phyloP scores from a whole-genome alignment of 106 monocot species.

The Allium cepa region DNA sequence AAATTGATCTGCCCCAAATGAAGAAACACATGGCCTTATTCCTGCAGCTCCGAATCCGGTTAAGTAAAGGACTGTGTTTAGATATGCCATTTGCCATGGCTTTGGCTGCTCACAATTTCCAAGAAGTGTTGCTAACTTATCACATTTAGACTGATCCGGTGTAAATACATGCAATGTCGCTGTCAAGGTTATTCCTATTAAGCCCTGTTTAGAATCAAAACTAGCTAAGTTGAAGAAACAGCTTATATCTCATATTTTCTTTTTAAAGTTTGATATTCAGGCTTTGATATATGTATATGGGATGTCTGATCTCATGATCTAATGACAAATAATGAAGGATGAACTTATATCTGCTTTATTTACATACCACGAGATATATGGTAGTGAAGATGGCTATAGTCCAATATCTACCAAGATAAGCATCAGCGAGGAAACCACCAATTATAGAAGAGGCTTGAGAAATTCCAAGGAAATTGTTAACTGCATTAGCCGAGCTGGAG shows the following conservation, averaged over 20 bases:
- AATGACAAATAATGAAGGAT: too few species aligned
- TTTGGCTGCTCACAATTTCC: slow-evolving; percentile 71
- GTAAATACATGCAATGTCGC: slow-evolving; percentile 49
- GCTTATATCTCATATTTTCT: too few species aligned
- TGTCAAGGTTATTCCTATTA: slow-evolving; percentile 64
- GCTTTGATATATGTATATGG: too few species aligned
- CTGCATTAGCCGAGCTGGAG: slow-evolving; percentile 62
- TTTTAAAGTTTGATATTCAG: too few species aligned
- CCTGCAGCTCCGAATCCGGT: slow-evolving; percentile 88
- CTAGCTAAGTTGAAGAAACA: too few species aligned
- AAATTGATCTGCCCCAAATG: slow-evolving; percentile 95
- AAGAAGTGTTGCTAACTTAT: slow-evolving; percentile 56
- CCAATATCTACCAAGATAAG: slow-evolving; percentile 97
- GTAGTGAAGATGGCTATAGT: slow-evolving; percentile 90
- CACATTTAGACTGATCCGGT: slow-evolving; percentile 58
- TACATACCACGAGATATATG: slow-evolving; percentile 71
- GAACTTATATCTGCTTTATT: too few species aligned
- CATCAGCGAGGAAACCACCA: slow-evolving; percentile 91
- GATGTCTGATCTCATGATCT: too few species aligned
- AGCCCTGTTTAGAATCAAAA: slow-evolving; percentile 26
- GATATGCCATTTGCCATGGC: slow-evolving; percentile 81
- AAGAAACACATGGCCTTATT: slow-evolving; percentile 84
- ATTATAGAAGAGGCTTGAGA: slow-evolving; percentile 87
- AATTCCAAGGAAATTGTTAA: slow-evolving; percentile 89
- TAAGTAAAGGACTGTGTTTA: slow-evolving; percentile 65